Evolutionary conservation across 768 basidiomycete species (phyloP), one percentile per base, ranked within the genome.

Genomic region (Rhodocollybia butyracea): DNA sequence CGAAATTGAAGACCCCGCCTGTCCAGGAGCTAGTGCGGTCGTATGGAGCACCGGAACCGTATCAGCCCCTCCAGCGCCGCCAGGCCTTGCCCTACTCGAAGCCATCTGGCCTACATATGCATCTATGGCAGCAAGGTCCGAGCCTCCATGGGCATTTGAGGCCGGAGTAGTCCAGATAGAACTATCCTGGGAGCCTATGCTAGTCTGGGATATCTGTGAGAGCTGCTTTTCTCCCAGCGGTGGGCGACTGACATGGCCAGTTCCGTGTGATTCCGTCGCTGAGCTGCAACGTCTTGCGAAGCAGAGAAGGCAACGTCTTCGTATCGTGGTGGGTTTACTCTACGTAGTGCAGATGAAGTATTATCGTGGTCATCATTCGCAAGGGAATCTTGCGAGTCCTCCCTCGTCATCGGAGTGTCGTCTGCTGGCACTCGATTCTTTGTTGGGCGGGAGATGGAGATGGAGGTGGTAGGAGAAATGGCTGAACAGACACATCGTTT

Each of bases 271-370:
- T 34, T 53, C 51, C 51, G 34, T 10, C 51, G 38, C 24, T 53
- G 38, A 24, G 51, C 36, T 10, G 51, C 51, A n/a, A 53, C 51
- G 15, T 53, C 38, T 27, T 19, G 24, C 26, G 51, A 53, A 13
- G 27, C 51, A 19, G 40, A 12, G 10, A 41, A 29, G 13, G 32
- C 39, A 2, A 31, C 46, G 19, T 50, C 48, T 10, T 34, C 34
- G 26, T 53, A 53, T 15, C 39, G 17, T n/a, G 51, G 51, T 21
- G 51, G 51, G 40, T 53, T 53, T 31, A 53, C 21, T 30, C 51
- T 50, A 21, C 48, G 17, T 22, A 22, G 39, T 39, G 27, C 26
- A 3, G 17, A 12, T 1, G 51, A 31, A 26, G 51, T 12, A 36
- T 7, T 8, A 7, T 10, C 5, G 5, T 4, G 7, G 45, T 13